Evolutionary conservation across 768 basidiomycete species (phyloP), one percentile per base, ranked within the genome.

Genomic region (Xerocomellus dryophilus): DNA sequence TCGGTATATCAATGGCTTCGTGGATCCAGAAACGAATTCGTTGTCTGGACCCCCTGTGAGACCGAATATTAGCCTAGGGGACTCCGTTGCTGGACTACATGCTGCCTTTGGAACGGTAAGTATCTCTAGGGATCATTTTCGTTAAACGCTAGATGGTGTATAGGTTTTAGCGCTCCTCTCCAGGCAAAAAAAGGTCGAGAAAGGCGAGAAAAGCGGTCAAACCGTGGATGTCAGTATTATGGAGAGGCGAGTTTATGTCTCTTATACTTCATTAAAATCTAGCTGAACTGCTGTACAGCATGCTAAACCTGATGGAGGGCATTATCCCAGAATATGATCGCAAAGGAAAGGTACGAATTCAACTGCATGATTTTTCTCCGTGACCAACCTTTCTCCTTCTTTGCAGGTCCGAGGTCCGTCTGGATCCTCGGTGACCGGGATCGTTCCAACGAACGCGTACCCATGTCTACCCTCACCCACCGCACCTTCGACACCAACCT

Each of bases 261-360:
- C 40, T 31, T 36, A 17, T 3, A 11, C 7, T 38, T 18, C 11
- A 14, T 34, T 5, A 2, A 25, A 5, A 15, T 15, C 47, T 20
- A 18, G 15, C 27, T 34, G 43, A 46, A 31, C 42, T 17, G 15
- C 50, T 14, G 42, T 23, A 34, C 10, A 88, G 85, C 61, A 87
- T 88, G 85, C 69, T 88, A 5, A 88, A 86, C 61, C 69, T 86
- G 44, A 88, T 87, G 86, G 86, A 88, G 61, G 86, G 86, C 3
- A 81, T 88, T 54, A 82, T 87, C 44, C 86, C 86, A 11, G 86
- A 86, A 67, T 87, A 84, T 51, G 84, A 87, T 64, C 81, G 86
- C 49, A 86, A 84, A 65, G 80, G 80, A 52, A 85, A 83, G 71
- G 84, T 83, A 58, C 40, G 65, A 14, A 6, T 29, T 40, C 36